A percentile compares a stretch with the other conserved stretches of the same genome.
phyloP scores from a whole-genome alignment of 805 yeast species.

The Grigorovia humatica region DNA sequence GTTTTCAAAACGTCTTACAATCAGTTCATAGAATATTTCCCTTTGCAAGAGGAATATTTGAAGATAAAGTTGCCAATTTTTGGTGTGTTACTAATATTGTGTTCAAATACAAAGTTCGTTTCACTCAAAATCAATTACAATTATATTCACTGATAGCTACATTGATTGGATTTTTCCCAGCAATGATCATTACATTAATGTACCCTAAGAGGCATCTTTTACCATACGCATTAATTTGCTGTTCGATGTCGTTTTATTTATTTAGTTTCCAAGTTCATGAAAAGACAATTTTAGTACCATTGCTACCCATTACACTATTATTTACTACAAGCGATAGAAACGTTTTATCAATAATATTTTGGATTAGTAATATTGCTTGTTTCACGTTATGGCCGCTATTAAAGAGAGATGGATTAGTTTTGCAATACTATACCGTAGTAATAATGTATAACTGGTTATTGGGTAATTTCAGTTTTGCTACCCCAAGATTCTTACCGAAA shows the following conservation, averaged over 20 bases:
- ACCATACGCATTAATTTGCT: constrained; percentile 68
- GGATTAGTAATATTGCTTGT: constrained; percentile 78
- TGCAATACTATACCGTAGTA: constrained; percentile 61
- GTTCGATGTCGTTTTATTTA: constrained; percentile 79
- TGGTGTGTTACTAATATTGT: constrained; percentile 91
- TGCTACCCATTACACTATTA: constrained; percentile 71
- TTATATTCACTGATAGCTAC: constrained; percentile 46
- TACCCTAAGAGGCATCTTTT: constrained; percentile 42
- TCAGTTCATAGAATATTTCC: constrained; percentile 77
- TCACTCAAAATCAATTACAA: constrained; percentile 50
- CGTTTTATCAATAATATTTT: constrained; percentile 62
- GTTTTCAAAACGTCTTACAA: constrained; percentile 32
- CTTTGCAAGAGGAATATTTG: constrained; percentile 86
- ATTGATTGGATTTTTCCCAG: constrained; percentile 42
- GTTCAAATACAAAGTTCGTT: constrained; percentile 53
- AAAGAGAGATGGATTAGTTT: constrained; percentile 56
- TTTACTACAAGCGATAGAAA: constrained; percentile 42
- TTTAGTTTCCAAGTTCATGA: constrained; percentile 96
- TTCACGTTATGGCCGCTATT: constrained; percentile 86
- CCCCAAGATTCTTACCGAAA: constrained; percentile 35
- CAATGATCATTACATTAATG: constrained; percentile 40
- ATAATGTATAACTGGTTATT: constrained; percentile 70
- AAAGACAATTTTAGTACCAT: constrained; percentile 79
- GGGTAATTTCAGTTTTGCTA: constrained; percentile 49
- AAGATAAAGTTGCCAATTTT: constrained; percentile 92